phyloP scores from a whole-genome alignment of 352 stramenopile species.

The Globisporangium middletonii region DNA sequence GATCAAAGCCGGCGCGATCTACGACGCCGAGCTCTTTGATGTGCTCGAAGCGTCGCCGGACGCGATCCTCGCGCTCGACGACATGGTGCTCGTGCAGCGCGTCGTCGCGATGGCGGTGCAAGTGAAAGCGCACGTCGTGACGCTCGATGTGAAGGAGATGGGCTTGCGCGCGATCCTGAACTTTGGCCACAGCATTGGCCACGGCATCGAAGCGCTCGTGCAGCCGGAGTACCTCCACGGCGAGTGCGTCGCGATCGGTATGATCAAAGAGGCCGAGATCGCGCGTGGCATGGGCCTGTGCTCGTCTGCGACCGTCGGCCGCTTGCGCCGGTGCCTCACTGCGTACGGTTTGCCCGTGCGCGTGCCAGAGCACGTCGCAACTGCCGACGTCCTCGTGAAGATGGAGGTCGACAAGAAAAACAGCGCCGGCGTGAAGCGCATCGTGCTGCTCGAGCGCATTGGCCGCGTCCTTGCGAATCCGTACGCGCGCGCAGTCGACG shows the following conservation, averaged over 20 bases:
- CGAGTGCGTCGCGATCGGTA: constrained; percentile 96
- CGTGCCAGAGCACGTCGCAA: constrained; percentile 50
- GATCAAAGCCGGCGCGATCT: constrained; percentile 98
- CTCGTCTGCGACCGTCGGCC: constrained; percentile 59
- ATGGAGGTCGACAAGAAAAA: constrained; percentile 90
- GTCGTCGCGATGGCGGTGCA: constrained; percentile 63
- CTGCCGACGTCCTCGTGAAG: constrained; percentile 63
- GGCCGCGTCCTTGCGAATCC: constrained; percentile 61
- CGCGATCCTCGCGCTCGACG: constrained; percentile 47
- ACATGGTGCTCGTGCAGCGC: constrained; percentile 64
- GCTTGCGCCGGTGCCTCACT: constrained; percentile 61
- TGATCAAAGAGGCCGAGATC: constrained; percentile 95
- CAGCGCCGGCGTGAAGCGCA: constrained; percentile 73
- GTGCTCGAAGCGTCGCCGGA: constrained; percentile 92
- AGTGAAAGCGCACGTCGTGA: constrained; percentile 96
- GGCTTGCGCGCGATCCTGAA: constrained; percentile 96
- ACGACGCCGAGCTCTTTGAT: constrained; percentile 91
- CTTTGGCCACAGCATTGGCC: constrained; percentile 98
- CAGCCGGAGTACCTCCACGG: constrained; percentile 96
- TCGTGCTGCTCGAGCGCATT: constrained; percentile 69
- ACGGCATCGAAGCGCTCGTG: constrained; percentile 96
- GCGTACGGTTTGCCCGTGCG: constrained; percentile 64
- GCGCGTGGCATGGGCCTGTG: constrained; percentile 70
- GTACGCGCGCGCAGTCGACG: constrained; percentile 62
- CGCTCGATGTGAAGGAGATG: constrained; percentile 94